These are phyloP conservation scores for Gardenia jasminoides DNA, from an alignment of 257 asterid genomes.

Conservation along the genomic window DNA sequence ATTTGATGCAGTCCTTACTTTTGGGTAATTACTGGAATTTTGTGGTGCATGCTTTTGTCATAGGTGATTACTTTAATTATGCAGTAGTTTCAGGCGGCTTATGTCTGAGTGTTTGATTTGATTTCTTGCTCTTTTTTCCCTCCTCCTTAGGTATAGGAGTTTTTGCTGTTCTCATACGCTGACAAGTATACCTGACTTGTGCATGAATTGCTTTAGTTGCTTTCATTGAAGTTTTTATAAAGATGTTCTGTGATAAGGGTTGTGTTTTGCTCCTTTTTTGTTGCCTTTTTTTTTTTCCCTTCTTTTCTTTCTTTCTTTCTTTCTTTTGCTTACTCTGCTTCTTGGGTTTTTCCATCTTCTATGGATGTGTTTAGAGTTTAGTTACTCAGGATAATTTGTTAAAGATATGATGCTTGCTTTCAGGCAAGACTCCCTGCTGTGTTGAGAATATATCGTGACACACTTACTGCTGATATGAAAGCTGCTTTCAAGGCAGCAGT, in stretches of 20 bases:
- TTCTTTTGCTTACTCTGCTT: neutral
- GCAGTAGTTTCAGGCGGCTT: neutral
- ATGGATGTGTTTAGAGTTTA: neutral
- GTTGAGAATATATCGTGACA: constrained; percentile 87
- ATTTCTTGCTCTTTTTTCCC: neutral
- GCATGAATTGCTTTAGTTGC: neutral
- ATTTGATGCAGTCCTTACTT: too few species aligned
- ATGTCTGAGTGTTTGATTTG: neutral
- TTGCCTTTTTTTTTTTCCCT: too few species aligned
- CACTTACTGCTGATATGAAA: constrained; percentile 86
- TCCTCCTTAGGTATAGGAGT: neutral
- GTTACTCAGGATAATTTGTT: neutral
- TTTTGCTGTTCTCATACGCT: neutral
- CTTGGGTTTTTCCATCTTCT: neutral
- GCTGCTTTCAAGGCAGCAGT: constrained; percentile 79
- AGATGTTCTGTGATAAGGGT: neutral
- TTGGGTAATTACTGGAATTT: too few species aligned
- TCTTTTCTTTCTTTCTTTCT: neutral
- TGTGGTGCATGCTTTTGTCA: too few species aligned
- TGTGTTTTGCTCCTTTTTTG: too few species aligned
- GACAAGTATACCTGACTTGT: neutral
- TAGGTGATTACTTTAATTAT: neutral
- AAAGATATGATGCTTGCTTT: constrained; percentile 22
- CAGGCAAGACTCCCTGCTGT: constrained; percentile 96
- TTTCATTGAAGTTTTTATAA: neutral